Conservation (phyloP, 2,329 filamentous ascomycete genomes). For the Cyanodermella asteris region DNA sequence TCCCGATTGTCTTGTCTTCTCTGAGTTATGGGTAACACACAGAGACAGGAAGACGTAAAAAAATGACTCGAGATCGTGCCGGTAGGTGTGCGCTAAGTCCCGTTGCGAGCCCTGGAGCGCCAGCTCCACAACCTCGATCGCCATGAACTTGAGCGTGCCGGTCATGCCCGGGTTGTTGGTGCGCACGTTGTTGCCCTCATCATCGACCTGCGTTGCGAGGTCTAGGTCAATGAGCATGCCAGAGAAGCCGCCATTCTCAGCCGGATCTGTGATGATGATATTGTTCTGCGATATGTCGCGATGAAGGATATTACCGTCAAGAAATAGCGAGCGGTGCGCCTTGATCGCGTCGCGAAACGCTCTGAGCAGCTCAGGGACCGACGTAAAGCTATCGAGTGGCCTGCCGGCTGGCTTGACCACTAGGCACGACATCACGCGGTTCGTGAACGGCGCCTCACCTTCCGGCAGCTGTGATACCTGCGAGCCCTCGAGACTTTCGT, state of each 20-base stretch:
- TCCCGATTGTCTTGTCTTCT: too few relatives aligned
- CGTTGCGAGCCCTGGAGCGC: slow-evolving; percentile 3
- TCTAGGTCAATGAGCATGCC: slow-evolving; percentile 10
- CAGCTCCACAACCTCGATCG: too few relatives aligned
- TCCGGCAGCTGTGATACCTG: too few relatives aligned
- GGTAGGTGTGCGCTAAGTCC: slow-evolving; percentile 5
- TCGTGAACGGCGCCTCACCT: too few relatives aligned
- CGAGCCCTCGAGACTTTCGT: too few relatives aligned
- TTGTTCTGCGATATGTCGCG: slow-evolving; percentile 11
- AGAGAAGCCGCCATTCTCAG: slow-evolving; percentile 8
- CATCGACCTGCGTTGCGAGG: slow-evolving; percentile 5
- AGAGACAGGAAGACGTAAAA: slow-evolving; percentile 7
- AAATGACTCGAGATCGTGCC: slow-evolving; percentile 7
- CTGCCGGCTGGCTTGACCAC: slow-evolving; percentile 13
- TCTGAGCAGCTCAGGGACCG: slow-evolving; percentile 14
- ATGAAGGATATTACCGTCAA: slow-evolving; percentile 7
- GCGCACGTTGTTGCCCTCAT: slow-evolving; percentile 2
- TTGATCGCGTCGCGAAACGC: slow-evolving; percentile 15
- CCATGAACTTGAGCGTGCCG: slow-evolving; percentile 6
- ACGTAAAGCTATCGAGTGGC: slow-evolving; percentile 11
- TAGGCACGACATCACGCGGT: slow-evolving; percentile 13
- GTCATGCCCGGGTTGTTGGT: slow-evolving; percentile 6
- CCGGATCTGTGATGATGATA: slow-evolving; percentile 9
- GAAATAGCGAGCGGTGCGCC: slow-evolving; percentile 17
- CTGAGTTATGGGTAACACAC: too few relatives aligned